phyloP scores from a whole-genome alignment of 2,329 filamentous ascomycete species.

The Monosporascus sp. region DNA sequence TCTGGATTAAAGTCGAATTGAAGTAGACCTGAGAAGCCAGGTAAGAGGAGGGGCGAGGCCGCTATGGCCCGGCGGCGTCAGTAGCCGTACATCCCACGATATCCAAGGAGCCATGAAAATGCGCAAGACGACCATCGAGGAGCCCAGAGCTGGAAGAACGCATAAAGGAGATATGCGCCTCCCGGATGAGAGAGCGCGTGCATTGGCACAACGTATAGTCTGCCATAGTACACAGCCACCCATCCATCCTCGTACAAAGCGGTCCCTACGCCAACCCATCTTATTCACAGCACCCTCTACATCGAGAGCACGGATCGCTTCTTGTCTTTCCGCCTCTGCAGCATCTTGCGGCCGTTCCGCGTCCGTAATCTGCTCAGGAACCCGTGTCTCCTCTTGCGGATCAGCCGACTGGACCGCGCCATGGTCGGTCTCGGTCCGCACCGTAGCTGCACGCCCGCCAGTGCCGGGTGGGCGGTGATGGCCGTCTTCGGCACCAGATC shows the following conservation, averaged over 20 bases:
- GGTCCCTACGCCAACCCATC: constrained; percentile 1
- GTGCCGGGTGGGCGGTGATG: constrained; percentile 48
- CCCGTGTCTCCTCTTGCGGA: constrained; percentile 56
- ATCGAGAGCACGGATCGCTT: constrained; percentile 40
- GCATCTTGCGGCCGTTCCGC: constrained; percentile 46
- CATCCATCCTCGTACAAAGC: background rate
- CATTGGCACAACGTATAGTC: background rate
- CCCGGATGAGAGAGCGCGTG: background rate
- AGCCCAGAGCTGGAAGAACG: no score
- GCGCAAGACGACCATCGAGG: no score
- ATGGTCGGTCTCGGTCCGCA: constrained; percentile 56
- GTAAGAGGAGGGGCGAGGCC: no score
- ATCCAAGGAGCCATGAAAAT: no score
- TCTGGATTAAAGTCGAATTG: no score
- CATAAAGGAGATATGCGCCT: background rate
- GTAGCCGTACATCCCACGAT: no score
- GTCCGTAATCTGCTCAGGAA: constrained; percentile 48
- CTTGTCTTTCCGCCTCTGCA: constrained; percentile 49
- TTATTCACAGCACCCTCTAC: constrained; percentile 12
- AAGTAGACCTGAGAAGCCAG: no score
- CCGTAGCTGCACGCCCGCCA: constrained; percentile 47
- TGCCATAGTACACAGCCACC: background rate
- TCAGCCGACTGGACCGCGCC: constrained; percentile 47
- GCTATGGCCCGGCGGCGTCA: no score
- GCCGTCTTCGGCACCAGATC: constrained; percentile 42